Base-by-base conservation (phyloP, 805 yeast genomes). In the Yamadazyma philogaea region DNA sequence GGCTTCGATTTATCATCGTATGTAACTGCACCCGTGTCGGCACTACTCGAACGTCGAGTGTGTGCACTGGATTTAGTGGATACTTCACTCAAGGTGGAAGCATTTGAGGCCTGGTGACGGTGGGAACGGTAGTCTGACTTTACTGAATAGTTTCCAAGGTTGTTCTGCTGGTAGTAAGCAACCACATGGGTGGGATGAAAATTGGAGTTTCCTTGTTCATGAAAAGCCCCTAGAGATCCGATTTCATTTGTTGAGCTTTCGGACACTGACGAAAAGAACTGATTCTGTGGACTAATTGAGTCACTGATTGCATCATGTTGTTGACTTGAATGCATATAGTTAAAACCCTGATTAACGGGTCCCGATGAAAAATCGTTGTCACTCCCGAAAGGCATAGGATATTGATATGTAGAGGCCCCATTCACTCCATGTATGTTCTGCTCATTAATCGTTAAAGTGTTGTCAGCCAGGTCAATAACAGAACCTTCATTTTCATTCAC, bases 1-100 rank as follows among this genome's bases (percentile, higher is more conserved):
- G 72, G 72, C 37, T 64, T 64, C n/a, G 24, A 39, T 10, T 43
- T 24, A 14, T 33, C 37, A 12, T 32, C 42, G 7, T 20, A 30
- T 7, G 28, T 14, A 21, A 8, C 7, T 22, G 16, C 22, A 2
- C 14, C 18, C 19, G 10, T 22, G 15, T 34, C 30, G 6, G 26
- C 14, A 17, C 20, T 31, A 16, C 44, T 41, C n/a, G 44, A 41
- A 6, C 31, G 38, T 30, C 43, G 18, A 2, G 20, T 30, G 32
- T 28, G 18, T 11, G 40, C 21, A 28, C 21, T 27, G 1, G 36
- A 22, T 35, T 43, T 37, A 15, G 20, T 17, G 12, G 22, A 44
- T 22, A 37, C 6, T 4, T 17, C 26, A 30, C 51, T 48, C 24
- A 35, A 8, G 16, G 43, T 45, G 5, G 49, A 45, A 10, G 37